Percentiles rank a stretch among this genome's conserved stretches.
phyloP scores from a whole-genome alignment of 176 grass and related monocot genomes.

The Puccinellia tenuiflora region DNA sequence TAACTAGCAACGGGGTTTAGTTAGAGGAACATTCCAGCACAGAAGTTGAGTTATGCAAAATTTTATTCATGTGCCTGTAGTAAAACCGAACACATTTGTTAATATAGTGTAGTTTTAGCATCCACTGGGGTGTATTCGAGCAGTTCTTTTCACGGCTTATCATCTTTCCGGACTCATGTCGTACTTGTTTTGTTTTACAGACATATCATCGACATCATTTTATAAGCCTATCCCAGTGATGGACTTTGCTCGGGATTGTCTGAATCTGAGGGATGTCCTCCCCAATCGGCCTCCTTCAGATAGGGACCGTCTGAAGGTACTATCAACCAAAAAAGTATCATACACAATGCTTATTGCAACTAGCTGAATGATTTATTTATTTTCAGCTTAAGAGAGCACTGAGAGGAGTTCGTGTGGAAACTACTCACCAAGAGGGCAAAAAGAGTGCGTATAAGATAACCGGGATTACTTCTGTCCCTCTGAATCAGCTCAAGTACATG shows the following conservation, averaged over 20 bases:
- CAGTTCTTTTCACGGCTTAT: neutral
- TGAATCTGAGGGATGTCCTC: slow-evolving; percentile 13
- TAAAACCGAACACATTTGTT: neutral
- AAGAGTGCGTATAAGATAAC: slow-evolving; percentile 53
- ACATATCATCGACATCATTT: slow-evolving; percentile 69
- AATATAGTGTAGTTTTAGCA: neutral
- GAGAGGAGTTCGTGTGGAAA: slow-evolving; percentile 62
- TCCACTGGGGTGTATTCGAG: neutral
- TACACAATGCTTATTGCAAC: neutral
- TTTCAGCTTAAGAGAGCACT: slow-evolving; percentile 66
- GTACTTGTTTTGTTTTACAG: slow-evolving; percentile 31
- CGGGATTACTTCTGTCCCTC: slow-evolving; percentile 43
- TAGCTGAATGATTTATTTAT: neutral
- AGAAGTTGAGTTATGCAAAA: neutral
- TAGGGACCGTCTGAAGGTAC: slow-evolving; percentile 54
- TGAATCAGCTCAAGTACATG: slow-evolving; percentile 51
- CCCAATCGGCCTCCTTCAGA: slow-evolving; percentile 33
- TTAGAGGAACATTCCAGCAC: neutral
- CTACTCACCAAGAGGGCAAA: slow-evolving; percentile 42
- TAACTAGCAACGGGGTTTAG: neutral
- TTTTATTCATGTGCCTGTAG: neutral
- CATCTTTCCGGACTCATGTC: neutral
- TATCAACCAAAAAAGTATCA: neutral
- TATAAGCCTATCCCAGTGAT: slow-evolving; percentile 43
- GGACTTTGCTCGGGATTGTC: slow-evolving; percentile 32